Evolutionary conservation across 345 rosid genomes (phyloP).

Genomic region (Lumnitzera racemosa): DNA sequence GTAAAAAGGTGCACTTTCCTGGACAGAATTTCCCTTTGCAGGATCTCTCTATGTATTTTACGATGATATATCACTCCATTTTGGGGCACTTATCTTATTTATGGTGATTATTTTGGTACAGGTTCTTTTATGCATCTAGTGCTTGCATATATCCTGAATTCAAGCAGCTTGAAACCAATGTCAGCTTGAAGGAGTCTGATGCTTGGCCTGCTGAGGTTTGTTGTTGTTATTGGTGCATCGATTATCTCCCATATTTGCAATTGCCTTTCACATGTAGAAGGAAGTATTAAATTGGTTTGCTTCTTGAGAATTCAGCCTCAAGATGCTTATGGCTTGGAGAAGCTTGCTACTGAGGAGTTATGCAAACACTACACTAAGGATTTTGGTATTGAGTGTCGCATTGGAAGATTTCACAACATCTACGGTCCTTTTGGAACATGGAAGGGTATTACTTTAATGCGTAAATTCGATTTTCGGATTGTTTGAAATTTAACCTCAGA

Average conservation of each 20-base stretch:
- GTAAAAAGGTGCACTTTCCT: conserved; percentile 56
- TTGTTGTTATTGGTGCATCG: conserved; percentile 86
- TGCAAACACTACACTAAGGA: conserved; percentile 97
- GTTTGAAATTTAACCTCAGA: background rate
- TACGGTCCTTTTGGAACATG: conserved; percentile 99
- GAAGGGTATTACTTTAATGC: conserved; percentile 48
- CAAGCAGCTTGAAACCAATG: conserved; percentile 95
- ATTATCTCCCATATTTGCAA: too few species aligned
- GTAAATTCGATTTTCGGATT: background rate
- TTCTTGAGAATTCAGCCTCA: conserved; percentile 56
- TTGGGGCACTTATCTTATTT: too few species aligned
- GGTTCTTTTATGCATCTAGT: conserved; percentile 99
- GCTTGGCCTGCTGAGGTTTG: conserved; percentile 99
- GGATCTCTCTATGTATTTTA: too few species aligned
- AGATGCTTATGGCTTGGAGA: conserved; percentile 98
- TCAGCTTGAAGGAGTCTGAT: conserved; percentile 94
- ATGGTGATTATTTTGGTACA: conserved; percentile 28
- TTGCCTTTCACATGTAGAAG: background rate
- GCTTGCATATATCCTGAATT: conserved; percentile 99
- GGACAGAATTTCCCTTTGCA: background rate
- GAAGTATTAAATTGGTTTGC: background rate
- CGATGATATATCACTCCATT: background rate
- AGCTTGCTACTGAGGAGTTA: conserved; percentile 93
- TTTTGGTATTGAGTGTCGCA: conserved; percentile 87
- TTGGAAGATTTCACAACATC: conserved; percentile 96